Percentiles rank a stretch among this genome's conserved stretches.
Conservation (phyloP, 768 basidiomycete species). For the Psilocybe cyanescens region DNA sequence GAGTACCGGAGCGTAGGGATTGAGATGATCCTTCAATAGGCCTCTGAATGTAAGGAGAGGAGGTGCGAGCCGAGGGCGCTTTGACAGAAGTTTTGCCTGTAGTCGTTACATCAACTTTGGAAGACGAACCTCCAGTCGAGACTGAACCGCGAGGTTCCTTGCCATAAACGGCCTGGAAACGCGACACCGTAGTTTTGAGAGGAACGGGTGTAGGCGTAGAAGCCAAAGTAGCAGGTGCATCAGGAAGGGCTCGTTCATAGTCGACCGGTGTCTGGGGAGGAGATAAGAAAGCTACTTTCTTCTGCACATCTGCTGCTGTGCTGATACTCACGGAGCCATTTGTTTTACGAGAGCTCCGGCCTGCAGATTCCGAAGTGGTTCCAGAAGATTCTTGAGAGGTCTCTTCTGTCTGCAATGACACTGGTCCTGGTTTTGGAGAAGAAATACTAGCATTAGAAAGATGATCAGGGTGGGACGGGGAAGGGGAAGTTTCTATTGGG, state of each 20-base stretch:
- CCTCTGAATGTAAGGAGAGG: slow-evolving; percentile 61
- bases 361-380: slow-evolving; percentile 34
- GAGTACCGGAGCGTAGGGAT: slow-evolving; percentile 80
- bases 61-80: slow-evolving; percentile 65
- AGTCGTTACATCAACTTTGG: slow-evolving; percentile 62
- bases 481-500: slow-evolving; percentile 31
- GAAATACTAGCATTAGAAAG: slow-evolving; percentile 17
- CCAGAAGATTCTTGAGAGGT: slow-evolving; percentile 26
- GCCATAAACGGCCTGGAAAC: slow-evolving; percentile 75
- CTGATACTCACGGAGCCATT: slow-evolving; percentile 31
- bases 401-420: slow-evolving; percentile 23
- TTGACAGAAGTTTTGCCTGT: slow-evolving; percentile 46
- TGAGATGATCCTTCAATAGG: slow-evolving; percentile 57
- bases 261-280: slow-evolving; percentile 73
- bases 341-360: slow-evolving; percentile 40
- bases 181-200: slow-evolving; percentile 71
- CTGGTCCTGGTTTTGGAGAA: slow-evolving; percentile 25
- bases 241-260: slow-evolving; percentile 57
- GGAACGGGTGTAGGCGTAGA: slow-evolving; percentile 33
- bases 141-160: slow-evolving; percentile 74
- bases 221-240: slow-evolving; percentile 39
- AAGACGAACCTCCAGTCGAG: slow-evolving; percentile 63
- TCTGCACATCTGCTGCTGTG: slow-evolving; percentile 56
- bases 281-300: slow-evolving; percentile 89
- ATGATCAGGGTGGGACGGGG: slow-evolving; percentile 27